These are phyloP conservation scores for Aspergillus fumigatiaffinis DNA, from an alignment of 2,329 filamentous ascomycete genomes.

Conservation along the genomic window DNA sequence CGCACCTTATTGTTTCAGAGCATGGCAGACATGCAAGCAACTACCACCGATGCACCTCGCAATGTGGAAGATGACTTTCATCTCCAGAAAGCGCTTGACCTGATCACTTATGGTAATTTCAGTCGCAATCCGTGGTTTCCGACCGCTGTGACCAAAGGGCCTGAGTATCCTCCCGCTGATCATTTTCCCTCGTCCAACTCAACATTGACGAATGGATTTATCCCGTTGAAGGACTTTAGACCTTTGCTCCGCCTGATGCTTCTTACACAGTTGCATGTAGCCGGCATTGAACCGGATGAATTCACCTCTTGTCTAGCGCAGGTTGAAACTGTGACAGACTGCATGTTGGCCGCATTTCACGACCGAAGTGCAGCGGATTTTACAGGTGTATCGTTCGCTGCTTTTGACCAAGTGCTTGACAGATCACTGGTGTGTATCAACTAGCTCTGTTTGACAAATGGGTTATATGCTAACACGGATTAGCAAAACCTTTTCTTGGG, in stretches of 20 bases:
- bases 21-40: background rate
- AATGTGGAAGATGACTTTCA: background rate
- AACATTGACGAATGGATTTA: background rate
- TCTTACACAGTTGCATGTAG: background rate
- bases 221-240: background rate
- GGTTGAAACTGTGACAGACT: background rate
- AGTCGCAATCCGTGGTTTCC: background rate
- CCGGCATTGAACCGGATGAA: background rate
- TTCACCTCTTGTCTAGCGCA: background rate
- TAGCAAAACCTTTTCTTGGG: background rate
- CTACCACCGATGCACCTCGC: rapidly evolving
- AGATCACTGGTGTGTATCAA: background rate
- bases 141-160: background rate
- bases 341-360: background rate
- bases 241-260: background rate
- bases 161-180: background rate
- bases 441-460: background rate
- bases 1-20: background rate
- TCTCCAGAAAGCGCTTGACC: background rate
- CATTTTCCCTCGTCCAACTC: background rate
- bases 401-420: background rate
- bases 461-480: background rate
- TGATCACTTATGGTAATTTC: background rate
- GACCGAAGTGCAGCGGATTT: background rate
- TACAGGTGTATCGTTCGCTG: background rate